phyloP scores from a whole-genome alignment of 768 basidiomycete species.

The Kwoniella sp. region DNA sequence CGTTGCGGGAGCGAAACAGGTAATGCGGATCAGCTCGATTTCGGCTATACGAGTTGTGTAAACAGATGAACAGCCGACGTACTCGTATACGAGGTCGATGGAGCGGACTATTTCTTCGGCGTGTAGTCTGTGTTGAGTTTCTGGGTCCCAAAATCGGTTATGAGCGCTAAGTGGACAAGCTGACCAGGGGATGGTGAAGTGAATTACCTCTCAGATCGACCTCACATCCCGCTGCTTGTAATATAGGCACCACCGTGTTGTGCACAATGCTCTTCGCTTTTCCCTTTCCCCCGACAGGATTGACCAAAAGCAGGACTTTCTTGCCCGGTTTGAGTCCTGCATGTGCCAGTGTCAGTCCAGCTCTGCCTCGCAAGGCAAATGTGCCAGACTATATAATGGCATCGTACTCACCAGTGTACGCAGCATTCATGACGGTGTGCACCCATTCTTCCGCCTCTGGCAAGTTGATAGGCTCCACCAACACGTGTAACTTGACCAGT shows the following conservation, averaged over 20 bases:
- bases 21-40: neutral
- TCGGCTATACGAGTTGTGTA: neutral
- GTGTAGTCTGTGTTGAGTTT: constrained; percentile 53
- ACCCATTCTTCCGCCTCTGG: constrained; percentile 46
- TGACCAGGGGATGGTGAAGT: no score
- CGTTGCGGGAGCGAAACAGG: neutral
- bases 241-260: constrained; percentile 48
- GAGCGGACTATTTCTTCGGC: constrained; percentile 50
- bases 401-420: constrained; percentile 35
- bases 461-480: constrained; percentile 44
- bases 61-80: constrained; percentile 12
- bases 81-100: constrained; percentile 52
- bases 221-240: constrained; percentile 51
- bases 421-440: constrained; percentile 29
- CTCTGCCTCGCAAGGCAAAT: no score
- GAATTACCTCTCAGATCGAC: constrained; percentile 49
- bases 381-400: neutral
- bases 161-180: no score
- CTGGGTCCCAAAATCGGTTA: constrained; percentile 27
- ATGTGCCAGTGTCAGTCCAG: no score
- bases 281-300: constrained; percentile 56
- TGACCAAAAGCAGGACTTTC: constrained; percentile 49
- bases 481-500: constrained; percentile 42
- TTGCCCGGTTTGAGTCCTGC: constrained; percentile 40
- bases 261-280: constrained; percentile 47